phyloP scores from a whole-genome alignment of 768 basidiomycete genomes.

The Leucosporidium creatinivorum region DNA sequence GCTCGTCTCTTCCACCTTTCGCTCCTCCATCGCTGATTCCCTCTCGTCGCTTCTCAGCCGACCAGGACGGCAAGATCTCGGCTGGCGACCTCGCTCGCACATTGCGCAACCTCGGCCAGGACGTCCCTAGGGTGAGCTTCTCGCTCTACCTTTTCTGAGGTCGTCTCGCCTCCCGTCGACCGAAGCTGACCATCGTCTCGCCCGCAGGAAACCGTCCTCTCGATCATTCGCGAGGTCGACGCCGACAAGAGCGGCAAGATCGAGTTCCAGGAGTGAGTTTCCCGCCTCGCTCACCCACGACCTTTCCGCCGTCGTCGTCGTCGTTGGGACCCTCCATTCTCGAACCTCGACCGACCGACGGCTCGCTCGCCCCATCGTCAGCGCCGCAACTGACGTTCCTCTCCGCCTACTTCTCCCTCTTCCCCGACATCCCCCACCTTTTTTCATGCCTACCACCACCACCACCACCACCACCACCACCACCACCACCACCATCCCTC shows the following conservation, averaged over 20 bases:
- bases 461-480: not conserved
- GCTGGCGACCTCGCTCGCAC: slow-evolving; percentile 66
- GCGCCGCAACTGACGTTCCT: not conserved
- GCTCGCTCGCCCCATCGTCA: not conserved
- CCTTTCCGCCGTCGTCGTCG: too few species aligned
- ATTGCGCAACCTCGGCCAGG: slow-evolving; percentile 62
- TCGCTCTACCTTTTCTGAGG: not conserved
- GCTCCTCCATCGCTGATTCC: too few species aligned
- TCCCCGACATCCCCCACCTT: not conserved
- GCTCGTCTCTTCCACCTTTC: not conserved
- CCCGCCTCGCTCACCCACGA: not conserved
- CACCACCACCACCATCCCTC: not conserved
- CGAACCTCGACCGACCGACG: too few species aligned
- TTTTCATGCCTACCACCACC: too few species aligned
- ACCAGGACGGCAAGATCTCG: slow-evolving; percentile 52
- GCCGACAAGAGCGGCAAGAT: slow-evolving; percentile 49
- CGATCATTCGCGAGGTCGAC: slow-evolving; percentile 44
- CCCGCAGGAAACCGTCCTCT: slow-evolving; percentile 37
- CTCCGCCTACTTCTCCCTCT: not conserved
- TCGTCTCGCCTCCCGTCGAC: not conserved
- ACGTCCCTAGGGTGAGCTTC: slow-evolving; percentile 29
- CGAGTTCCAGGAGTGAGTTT: slow-evolving; percentile 68
- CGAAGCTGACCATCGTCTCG: not conserved
- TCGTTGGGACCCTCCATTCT: too few species aligned
- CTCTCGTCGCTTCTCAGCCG: slow-evolving; percentile 24